phyloP scores from a whole-genome alignment of 805 yeast species.

The Ascoidea tarda region DNA sequence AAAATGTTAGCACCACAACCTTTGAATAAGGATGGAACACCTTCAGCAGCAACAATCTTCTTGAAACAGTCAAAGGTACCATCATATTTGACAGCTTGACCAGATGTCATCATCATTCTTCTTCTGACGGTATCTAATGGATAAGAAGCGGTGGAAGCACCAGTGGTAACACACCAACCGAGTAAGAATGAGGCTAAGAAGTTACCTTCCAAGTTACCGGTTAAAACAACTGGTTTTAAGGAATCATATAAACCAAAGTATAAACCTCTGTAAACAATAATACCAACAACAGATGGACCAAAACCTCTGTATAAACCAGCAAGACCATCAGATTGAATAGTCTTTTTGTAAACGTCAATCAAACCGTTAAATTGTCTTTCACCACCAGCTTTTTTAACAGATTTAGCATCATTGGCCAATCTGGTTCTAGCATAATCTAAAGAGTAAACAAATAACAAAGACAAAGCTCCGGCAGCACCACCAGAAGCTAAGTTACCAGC shows the following conservation, averaged over 20 bases:
- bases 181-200: constrained; percentile 91
- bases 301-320: constrained; percentile 99
- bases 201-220: constrained; percentile 88
- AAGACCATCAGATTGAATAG: constrained; percentile 89
- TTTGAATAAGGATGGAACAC: constrained; percentile 86
- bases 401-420: constrained; percentile 96
- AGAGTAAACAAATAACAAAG: constrained; percentile 87
- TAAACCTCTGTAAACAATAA: constrained; percentile 97
- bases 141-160: constrained; percentile 97
- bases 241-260: constrained; percentile 98
- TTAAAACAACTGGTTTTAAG: constrained; percentile 85
- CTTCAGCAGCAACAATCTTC: constrained; percentile 91
- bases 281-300: constrained; percentile 97
- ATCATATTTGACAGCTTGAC: constrained; percentile 93
- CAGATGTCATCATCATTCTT: constrained; percentile 99
- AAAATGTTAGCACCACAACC: constrained; percentile 99
- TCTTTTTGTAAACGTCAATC: constrained; percentile 91
- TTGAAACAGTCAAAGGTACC: constrained; percentile 91
- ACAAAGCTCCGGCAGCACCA: constrained; percentile 97
- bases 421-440: constrained; percentile 98
- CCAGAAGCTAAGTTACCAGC: constrained; percentile 98
- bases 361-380: constrained; percentile 96
- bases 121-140: constrained; percentile 99
- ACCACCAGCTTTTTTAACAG: constrained; percentile 64
- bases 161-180: constrained; percentile 97